These are phyloP conservation scores for Bipolaris gigantea DNA, from an alignment of 2,329 filamentous ascomycete genomes.

Conservation along the genomic window DNA sequence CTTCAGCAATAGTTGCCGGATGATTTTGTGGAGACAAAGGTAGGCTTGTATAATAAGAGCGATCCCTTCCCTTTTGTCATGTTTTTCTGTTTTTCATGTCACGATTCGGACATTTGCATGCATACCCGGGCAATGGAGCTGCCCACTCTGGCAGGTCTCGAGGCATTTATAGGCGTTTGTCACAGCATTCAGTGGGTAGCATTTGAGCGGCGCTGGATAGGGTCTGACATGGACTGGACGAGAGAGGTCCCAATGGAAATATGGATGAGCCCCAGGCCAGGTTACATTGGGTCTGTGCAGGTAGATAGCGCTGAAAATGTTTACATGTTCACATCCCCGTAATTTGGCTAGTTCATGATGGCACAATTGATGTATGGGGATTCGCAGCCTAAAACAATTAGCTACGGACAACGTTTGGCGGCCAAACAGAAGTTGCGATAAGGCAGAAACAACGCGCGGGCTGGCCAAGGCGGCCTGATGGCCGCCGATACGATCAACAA, in stretches of 20 bases:
- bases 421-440: constrained; percentile 16
- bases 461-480: not conserved
- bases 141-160: constrained; percentile 2
- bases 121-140: constrained; percentile 23
- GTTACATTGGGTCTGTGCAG: constrained; percentile 3
- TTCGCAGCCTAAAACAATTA: constrained; percentile 4
- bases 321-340: not conserved
- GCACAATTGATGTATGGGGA: not conserved
- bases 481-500: not conserved
- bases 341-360: not conserved
- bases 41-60: constrained; percentile 11
- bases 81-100: constrained; percentile 11
- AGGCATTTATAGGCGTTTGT: constrained; percentile 29
- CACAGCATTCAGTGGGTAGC: constrained; percentile 15
- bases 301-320: constrained; percentile 14
- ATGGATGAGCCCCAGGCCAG: not conserved
- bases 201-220: constrained; percentile 22
- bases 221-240: constrained; percentile 3
- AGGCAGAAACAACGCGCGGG: constrained; percentile 11
- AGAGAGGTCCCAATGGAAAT: constrained; percentile 1
- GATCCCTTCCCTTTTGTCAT: not conserved
- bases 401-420: not conserved
- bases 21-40: not conserved
- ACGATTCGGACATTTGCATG: constrained; percentile 20
- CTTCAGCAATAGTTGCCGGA: constrained; percentile 4